Conservation (phyloP, 306 rosid species). For the Cucurbita ficifolia region DNA sequence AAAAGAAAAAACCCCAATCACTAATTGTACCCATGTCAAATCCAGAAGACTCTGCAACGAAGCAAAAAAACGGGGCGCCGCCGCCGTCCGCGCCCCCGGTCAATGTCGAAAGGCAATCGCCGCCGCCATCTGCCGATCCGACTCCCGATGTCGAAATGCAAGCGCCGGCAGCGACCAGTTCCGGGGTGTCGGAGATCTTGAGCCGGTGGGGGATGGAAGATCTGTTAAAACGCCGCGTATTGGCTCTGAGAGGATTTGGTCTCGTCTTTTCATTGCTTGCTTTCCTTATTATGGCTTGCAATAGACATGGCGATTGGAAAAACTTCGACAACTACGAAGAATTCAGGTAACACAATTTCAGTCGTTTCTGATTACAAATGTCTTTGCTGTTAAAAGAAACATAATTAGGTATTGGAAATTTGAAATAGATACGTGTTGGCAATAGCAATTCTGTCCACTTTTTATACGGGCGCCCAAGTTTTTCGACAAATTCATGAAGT, state of each 20-base stretch:
- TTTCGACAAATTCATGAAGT: slow-evolving; percentile 31
- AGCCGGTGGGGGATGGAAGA: slow-evolving; percentile 70
- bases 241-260: slow-evolving; percentile 45
- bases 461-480: slow-evolving; percentile 42
- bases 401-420: neutral
- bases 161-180: neutral
- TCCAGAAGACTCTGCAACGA: neutral
- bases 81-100: neutral
- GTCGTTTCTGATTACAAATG: neutral
- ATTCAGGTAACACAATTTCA: slow-evolving; percentile 24
- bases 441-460: slow-evolving; percentile 30
- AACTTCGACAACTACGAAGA: slow-evolving; percentile 53
- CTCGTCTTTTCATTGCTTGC: slow-evolving; percentile 45
- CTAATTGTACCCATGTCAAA: neutral
- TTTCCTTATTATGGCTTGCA: slow-evolving; percentile 46
- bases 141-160: slow-evolving; percentile 12
- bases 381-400: neutral
- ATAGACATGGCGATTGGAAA: slow-evolving; percentile 63
- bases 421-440: slow-evolving; percentile 47
- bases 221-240: slow-evolving; percentile 35
- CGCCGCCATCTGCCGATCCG: slow-evolving; percentile 8
- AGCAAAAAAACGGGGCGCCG: neutral
- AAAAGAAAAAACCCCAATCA: neutral
- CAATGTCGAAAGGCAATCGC: slow-evolving; percentile 10
- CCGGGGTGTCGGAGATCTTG: slow-evolving; percentile 16